Base-by-base conservation (phyloP, 129 eudicot species). In the Rutidosis leptorrhynchoides region DNA sequence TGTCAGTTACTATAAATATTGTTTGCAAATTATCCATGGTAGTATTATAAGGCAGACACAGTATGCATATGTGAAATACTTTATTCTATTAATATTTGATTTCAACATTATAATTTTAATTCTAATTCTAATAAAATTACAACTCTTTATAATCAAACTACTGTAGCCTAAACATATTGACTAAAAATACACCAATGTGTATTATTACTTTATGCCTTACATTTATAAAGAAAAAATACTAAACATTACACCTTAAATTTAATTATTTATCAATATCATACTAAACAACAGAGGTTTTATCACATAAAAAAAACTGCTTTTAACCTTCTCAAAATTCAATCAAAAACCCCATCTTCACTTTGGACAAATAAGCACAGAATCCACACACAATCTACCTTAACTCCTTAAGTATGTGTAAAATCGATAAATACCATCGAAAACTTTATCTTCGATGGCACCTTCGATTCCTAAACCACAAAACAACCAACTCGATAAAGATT, bases 331-430 rank as follows among this genome's bases (percentile, higher is more conserved):
- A 62, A 64, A 63, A 17, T 58, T 1, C 52, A 45, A 45, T 0
- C 29, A 72, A 32, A 72, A 71, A 78, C 70, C 78, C 62, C 23
- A 9, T 29, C n/a, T n/a, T 73, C 82, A 26, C 62, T 71, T 5
- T 0, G 95, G 98, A 70, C 72, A 80, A 71, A 92, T 77, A 10
- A 75, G 11, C 51, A 92, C 98, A 29, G 95, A 88, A 72, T 92
- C 98, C 28, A 92, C 79, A 67, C 89, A 85, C 5, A 92, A 69
- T 9, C 98, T 96, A 42, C n/a, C n/a, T n/a, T n/a, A n/a, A n/a
- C n/a, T n/a, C 96, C 96, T 82, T 92, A 88, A 46, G 98, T 92
- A 81, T 92, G 98, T 12, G 98, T 92, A 83, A 96, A 92, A 68
- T 92, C 98, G 14, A 92, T 88, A 75, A 88, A 96, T 61, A 74